Evolutionary conservation across 805 yeast species (phyloP).

Genomic region (Dipodascus albidus): DNA sequence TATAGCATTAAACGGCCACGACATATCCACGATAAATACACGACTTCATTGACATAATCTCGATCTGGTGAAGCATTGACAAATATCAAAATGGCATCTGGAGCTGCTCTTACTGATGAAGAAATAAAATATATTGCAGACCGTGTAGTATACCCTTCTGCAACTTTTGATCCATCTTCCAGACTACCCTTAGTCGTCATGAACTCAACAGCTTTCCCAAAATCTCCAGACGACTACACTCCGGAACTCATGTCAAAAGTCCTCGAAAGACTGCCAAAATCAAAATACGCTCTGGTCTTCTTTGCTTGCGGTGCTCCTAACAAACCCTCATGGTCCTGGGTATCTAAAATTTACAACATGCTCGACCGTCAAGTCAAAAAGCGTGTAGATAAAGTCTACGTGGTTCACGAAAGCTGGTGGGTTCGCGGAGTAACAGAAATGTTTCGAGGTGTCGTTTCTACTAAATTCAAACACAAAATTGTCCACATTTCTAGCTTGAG

Average conservation of each 20-base stretch:
- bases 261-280: constrained; percentile 45
- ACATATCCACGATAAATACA: not conserved
- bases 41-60: too few species aligned
- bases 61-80: too few species aligned
- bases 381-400: constrained; percentile 48
- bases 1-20: too few species aligned
- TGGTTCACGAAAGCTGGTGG: constrained; percentile 90
- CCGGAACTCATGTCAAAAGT: constrained; percentile 48
- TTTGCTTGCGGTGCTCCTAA: constrained; percentile 72
- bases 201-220: constrained; percentile 73
- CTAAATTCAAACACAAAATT: constrained; percentile 33
- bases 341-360: constrained; percentile 43
- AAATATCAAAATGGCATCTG: not conserved
- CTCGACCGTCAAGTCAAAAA: constrained; percentile 47
- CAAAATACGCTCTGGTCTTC: constrained; percentile 56
- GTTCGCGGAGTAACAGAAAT: constrained; percentile 67
- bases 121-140: constrained; percentile 15
- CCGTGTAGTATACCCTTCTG: constrained; percentile 44
- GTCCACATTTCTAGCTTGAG: constrained; percentile 39
- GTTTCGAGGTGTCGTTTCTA: constrained; percentile 47
- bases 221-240: constrained; percentile 34
- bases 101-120: not conserved
- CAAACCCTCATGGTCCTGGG: constrained; percentile 59
- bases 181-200: constrained; percentile 66
- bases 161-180: constrained; percentile 53